Evolutionary conservation across 2,329 filamentous ascomycete genomes (phyloP).

Genomic region (Pseudomassariella vexata): DNA sequence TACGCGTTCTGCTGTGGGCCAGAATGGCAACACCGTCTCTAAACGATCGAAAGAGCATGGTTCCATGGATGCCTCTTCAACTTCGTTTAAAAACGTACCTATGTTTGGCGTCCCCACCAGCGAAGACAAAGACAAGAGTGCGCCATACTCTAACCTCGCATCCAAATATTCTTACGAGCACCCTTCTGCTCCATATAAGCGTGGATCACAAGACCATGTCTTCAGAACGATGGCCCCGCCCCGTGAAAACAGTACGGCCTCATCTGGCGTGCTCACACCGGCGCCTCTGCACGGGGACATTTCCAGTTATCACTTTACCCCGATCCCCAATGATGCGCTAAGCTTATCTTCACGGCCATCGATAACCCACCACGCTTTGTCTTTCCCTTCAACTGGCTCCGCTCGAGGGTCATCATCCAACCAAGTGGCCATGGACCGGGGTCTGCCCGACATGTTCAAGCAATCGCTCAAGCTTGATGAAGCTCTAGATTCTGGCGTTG

Average conservation of each 20-base stretch:
- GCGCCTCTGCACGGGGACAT: constrained; percentile 8
- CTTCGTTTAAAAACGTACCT: constrained; percentile 33
- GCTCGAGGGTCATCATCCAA: constrained; percentile 6
- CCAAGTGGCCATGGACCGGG: constrained; percentile 25
- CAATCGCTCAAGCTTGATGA: constrained; percentile 29
- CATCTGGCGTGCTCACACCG: too few species aligned
- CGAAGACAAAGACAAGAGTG: constrained; percentile 31
- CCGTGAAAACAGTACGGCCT: too few species aligned
- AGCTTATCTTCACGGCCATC: constrained; percentile 31
- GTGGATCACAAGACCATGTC: constrained; percentile 29
- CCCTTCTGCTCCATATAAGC: constrained; percentile 22
- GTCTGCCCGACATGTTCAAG: constrained; percentile 27
- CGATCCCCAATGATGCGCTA: background rate
- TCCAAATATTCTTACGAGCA: constrained; percentile 8
- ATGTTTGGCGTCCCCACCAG: constrained; percentile 24
- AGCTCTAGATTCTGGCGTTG: constrained; percentile 11
- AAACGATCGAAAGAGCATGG: constrained; percentile 29
- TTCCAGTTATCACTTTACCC: constrained; percentile 5
- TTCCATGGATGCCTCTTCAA: constrained; percentile 38
- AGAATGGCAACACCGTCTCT: constrained; percentile 24
- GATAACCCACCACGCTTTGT: constrained; percentile 36
- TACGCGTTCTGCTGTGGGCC: constrained; percentile 39
- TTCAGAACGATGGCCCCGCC: too few species aligned
- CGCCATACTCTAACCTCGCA: constrained; percentile 15
- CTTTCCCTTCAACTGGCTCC: constrained; percentile 37